These are phyloP conservation scores for Chlamydomonas sp. DNA, from an alignment of 139 green algal species.

Conservation along the genomic window DNA sequence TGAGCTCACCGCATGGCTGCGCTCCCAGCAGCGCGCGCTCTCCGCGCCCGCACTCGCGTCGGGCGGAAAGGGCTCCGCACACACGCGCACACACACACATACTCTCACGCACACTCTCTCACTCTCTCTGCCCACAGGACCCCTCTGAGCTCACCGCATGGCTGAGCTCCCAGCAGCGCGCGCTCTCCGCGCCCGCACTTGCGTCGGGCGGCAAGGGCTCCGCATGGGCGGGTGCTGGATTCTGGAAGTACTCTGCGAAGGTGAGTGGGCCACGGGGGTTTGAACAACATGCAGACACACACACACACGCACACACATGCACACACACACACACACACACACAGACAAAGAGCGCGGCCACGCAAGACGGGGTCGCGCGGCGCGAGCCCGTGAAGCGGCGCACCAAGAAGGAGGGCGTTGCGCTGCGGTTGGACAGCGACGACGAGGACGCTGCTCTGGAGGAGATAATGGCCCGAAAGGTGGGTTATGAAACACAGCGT, in stretches of 20 bases:
- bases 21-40: too few relatives aligned
- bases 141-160: neutral
- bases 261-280: neutral
- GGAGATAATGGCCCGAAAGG: neutral
- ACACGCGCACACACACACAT: neutral
- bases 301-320: neutral
- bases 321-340: too few relatives aligned
- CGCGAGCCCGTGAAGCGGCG: too few relatives aligned
- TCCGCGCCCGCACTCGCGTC: too few relatives aligned
- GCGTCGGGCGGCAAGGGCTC: neutral
- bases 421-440: constrained; percentile 8
- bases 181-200: neutral
- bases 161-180: neutral
- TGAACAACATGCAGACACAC: neutral
- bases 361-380: too few relatives aligned
- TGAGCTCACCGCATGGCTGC: too few relatives aligned
- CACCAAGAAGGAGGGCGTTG: too few relatives aligned
- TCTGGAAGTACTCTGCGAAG: constrained; percentile 8
- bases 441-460: neutral
- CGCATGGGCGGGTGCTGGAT: constrained; percentile 13
- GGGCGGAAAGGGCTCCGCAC: too few relatives aligned
- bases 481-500: neutral
- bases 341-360: too few relatives aligned
- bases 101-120: neutral
- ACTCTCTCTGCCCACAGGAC: neutral